Evolutionary conservation across 1,284 basidiomycete genomes (phyloP).

Genomic region (Rhodofomes roseus): DNA sequence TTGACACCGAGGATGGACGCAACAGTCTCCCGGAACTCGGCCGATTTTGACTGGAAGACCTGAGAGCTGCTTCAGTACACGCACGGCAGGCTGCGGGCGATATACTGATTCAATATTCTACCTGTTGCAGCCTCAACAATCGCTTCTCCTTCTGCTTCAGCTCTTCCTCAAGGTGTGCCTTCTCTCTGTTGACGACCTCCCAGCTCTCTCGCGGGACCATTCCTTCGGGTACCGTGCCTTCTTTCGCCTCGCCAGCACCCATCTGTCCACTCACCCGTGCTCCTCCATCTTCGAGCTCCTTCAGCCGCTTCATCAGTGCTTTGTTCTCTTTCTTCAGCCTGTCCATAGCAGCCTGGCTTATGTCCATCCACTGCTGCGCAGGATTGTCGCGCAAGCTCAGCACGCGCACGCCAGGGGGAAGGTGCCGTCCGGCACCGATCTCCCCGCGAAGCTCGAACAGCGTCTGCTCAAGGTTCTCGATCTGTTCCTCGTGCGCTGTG

Average conservation of each 20-base stretch:
- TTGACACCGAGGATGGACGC: conserved; percentile 81
- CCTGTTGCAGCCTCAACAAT: conserved; percentile 68
- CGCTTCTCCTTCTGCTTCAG: conserved; percentile 76
- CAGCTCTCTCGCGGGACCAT: conserved; percentile 68
- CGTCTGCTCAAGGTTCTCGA: conserved; percentile 65
- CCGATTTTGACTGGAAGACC: conserved; percentile 71
- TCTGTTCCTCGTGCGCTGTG: conserved; percentile 42
- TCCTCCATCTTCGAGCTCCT: conserved; percentile 47
- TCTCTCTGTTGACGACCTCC: conserved; percentile 62
- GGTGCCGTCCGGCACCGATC: conserved; percentile 73
- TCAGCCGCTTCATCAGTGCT: conserved; percentile 56
- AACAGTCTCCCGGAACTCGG: conserved; percentile 80
- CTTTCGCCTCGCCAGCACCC: neutral
- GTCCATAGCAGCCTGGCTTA: conserved; percentile 65
- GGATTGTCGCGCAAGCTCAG: conserved; percentile 74
- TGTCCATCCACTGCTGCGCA: conserved; percentile 66
- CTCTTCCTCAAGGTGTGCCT: conserved; percentile 52
- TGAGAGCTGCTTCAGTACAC: conserved; percentile 19
- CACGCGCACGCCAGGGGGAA: conserved; percentile 68
- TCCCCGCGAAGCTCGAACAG: conserved; percentile 74
- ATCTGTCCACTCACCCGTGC: conserved; percentile 15
- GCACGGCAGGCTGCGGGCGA: neutral
- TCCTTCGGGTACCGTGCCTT: neutral
- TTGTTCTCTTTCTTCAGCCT: conserved; percentile 73
- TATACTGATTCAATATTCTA: conserved; percentile 27